Conservation (phyloP, 805 yeast genomes). For the Blastobotrys parvus region DNA sequence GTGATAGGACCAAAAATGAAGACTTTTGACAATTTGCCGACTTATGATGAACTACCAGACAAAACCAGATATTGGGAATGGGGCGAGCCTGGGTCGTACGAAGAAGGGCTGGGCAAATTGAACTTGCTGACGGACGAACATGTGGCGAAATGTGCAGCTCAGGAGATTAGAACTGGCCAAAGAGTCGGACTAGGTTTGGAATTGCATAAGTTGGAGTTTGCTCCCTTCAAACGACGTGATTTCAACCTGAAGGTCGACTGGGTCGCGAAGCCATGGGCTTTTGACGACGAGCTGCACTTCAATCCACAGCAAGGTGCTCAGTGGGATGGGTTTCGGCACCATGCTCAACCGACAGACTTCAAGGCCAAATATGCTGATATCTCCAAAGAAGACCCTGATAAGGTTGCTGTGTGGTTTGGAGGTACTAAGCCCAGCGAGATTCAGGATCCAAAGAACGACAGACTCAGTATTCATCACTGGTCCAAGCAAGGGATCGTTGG, state of each 20-base stretch:
- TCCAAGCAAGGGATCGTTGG: conserved; percentile 28
- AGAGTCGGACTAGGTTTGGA: conserved; percentile 20
- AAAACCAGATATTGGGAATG: conserved; percentile 23
- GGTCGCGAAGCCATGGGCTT: background rate
- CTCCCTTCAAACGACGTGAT: conserved; percentile 13
- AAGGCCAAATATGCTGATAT: background rate
- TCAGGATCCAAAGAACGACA: conserved; percentile 8
- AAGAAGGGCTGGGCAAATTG: conserved; percentile 22
- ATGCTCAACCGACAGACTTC: conserved; percentile 18
- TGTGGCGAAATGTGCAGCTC: conserved; percentile 16
- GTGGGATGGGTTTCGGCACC: conserved; percentile 31
- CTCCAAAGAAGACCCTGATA: conserved; percentile 9
- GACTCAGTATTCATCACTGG: conserved; percentile 20
- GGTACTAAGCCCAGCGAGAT: conserved; percentile 19
- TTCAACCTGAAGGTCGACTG: conserved; percentile 3
- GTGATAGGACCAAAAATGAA: conserved; percentile 1
- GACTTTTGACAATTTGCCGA: conserved; percentile 13
- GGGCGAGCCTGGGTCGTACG: conserved; percentile 23
- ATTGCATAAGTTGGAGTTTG: conserved; percentile 16
- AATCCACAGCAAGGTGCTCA: conserved; percentile 29
- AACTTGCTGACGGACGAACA: conserved; percentile 19
- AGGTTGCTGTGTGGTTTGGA: conserved; percentile 17
- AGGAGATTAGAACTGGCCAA: conserved; percentile 19
- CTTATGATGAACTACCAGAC: conserved; percentile 18
- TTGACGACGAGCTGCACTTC: conserved; percentile 24